Conservation (phyloP, 208 protist genomes). For the Jaenimonas drosophilae region DNA sequence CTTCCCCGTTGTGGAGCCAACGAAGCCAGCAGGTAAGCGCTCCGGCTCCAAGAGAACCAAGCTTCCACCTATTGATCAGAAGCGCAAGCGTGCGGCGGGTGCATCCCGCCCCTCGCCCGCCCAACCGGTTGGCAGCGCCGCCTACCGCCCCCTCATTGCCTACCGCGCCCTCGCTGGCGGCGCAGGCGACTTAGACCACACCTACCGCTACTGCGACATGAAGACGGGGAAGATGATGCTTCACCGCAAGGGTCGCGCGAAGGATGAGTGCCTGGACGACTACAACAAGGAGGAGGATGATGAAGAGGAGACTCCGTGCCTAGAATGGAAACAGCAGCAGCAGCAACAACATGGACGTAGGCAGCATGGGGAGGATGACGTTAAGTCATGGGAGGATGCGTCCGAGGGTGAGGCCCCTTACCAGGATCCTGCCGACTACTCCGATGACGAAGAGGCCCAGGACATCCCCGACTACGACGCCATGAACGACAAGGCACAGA, state of each 20-base stretch:
- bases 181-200: conserved; percentile 2
- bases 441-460: neutral
- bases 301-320: neutral
- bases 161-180: neutral
- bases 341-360: neutral
- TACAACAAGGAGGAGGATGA: conserved; percentile 17
- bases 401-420: neutral
- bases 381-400: too few species aligned
- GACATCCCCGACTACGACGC: neutral
- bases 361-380: neutral
- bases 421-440: neutral
- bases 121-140: neutral
- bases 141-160: neutral
- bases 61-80: neutral
- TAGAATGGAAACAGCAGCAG: conserved; percentile 3
- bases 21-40: neutral
- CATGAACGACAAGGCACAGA: too few species aligned
- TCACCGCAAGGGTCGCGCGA: conserved; percentile 7
- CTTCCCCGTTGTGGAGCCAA: neutral
- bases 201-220: conserved; percentile 17
- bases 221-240: conserved; percentile 8
- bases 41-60: conserved; percentile 1
- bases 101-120: neutral
- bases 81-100: neutral
- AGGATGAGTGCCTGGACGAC: conserved; percentile 13